phyloP scores from a whole-genome alignment of 805 yeast species.

The Kuraishia floccosa region DNA sequence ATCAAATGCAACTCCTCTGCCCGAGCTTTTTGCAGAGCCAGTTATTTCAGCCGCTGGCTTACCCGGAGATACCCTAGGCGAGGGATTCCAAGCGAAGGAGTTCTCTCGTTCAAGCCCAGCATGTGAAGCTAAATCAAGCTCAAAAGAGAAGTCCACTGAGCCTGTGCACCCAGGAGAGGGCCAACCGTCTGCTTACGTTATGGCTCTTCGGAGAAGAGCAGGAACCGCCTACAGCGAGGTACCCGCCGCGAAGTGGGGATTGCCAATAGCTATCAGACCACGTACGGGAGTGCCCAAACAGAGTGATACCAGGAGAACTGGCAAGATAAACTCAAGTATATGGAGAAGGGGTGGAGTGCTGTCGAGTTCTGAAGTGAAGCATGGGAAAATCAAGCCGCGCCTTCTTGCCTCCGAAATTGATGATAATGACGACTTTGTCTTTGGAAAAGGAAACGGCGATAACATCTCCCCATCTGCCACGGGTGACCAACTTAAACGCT shows the following conservation, averaged over 20 bases:
- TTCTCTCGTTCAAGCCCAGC: no score
- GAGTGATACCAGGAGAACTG: conserved; percentile 12
- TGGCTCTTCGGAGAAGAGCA: conserved; percentile 26
- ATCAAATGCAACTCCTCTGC: conserved; percentile 20
- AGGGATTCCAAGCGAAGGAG: no score
- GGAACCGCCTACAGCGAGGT: conserved; percentile 38
- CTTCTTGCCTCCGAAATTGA: conserved; percentile 69
- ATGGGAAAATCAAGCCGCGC: conserved; percentile 52
- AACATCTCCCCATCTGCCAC: conserved; percentile 19
- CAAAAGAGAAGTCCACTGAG: no score
- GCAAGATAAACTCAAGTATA: conserved; percentile 7
- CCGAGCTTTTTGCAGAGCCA: conserved; percentile 19
- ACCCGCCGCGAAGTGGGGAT: conserved; percentile 32
- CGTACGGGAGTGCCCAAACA: conserved; percentile 19
- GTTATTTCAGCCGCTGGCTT: no score
- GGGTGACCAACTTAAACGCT: conserved; percentile 15
- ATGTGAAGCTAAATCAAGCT: no score
- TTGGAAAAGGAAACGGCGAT: conserved; percentile 18
- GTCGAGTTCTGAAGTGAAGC: conserved; percentile 36
- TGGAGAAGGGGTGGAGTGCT: conserved; percentile 5
- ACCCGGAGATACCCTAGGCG: no score
- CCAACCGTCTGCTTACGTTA: conserved; percentile 37
- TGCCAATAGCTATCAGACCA: conserved; percentile 46
- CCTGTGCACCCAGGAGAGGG: no score
- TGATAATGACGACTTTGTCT: no score